These are phyloP conservation scores for Chenopodium quinoa DNA, from an alignment of 148 eudicot genomes.

Conservation along the genomic window DNA sequence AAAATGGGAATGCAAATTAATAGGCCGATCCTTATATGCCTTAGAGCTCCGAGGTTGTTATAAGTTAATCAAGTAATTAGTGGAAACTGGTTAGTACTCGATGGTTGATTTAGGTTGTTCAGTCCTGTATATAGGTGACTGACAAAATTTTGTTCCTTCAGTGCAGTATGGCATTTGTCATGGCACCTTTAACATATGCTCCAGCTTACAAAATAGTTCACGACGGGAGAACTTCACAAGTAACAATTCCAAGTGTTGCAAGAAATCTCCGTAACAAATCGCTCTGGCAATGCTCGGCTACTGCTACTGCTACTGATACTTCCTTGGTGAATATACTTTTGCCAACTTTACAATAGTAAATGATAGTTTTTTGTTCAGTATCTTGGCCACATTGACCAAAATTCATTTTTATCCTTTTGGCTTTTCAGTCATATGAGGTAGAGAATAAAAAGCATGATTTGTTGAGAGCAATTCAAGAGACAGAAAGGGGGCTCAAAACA, in stretches of 20 bases:
- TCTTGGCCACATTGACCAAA: slow-evolving; percentile 29
- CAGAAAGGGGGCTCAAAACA: slow-evolving; percentile 70
- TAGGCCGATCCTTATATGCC: not conserved
- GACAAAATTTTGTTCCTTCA: slow-evolving; percentile 7
- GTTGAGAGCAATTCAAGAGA: slow-evolving; percentile 63
- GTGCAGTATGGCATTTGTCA: slow-evolving; percentile 40
- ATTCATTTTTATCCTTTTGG: slow-evolving; percentile 32
- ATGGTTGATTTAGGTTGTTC: slow-evolving; percentile 1
- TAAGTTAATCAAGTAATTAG: not conserved
- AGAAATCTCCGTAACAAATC: slow-evolving; percentile 19
- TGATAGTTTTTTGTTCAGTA: slow-evolving; percentile 8
- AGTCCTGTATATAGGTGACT: too few relatives aligned
- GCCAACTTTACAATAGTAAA: not conserved
- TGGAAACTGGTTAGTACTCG: not conserved
- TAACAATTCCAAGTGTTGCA: slow-evolving; percentile 11
- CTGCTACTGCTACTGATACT: slow-evolving; percentile 13
- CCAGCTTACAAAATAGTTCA: slow-evolving; percentile 12
- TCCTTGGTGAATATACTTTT: slow-evolving; percentile 23
- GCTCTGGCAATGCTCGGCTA: slow-evolving; percentile 28
- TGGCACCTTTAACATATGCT: slow-evolving; percentile 24
- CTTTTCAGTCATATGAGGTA: slow-evolving; percentile 35
- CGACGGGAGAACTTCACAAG: slow-evolving; percentile 5
- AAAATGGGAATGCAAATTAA: not conserved
- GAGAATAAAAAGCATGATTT: slow-evolving; percentile 66
- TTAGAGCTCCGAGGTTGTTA: not conserved